Evolutionary conservation across 164 flowering plant species (phyloP).

Genomic region (Berberis vulgaris): DNA sequence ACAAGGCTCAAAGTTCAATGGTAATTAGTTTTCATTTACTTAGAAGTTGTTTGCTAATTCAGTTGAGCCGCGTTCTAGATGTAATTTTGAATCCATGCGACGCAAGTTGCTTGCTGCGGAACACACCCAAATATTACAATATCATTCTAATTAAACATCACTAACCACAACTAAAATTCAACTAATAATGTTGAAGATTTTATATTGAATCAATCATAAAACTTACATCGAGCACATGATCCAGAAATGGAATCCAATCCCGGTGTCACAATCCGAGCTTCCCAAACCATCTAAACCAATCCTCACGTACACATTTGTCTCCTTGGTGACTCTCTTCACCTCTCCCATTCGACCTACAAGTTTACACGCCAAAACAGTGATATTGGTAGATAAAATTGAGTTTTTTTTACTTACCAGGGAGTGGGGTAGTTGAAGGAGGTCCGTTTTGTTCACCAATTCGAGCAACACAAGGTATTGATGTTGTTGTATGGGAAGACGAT

Average conservation of each 20-base stretch:
- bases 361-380: not conserved
- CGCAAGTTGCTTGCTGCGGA: no score
- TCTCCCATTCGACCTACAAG: constrained; percentile 62
- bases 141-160: no score
- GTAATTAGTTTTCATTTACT: no score
- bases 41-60: no score
- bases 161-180: not conserved
- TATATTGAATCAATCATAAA: not conserved
- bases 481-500: not conserved
- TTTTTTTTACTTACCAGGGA: not conserved
- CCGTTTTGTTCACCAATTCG: not conserved
- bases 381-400: not conserved
- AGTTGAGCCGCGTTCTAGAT: no score
- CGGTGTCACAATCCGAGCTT: constrained; percentile 51
- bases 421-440: not conserved
- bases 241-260: constrained; percentile 86
- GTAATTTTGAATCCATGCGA: no score
- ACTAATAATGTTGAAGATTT: no score
- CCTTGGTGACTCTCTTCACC: constrained; percentile 79
- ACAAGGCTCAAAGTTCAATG: no score
- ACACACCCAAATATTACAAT: not conserved
- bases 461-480: not conserved
- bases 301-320: constrained; percentile 74
- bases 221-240: constrained; percentile 97
- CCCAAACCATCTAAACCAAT: constrained; percentile 84